Conservation (phyloP, 2,329 filamentous ascomycete genomes). For the Aspergillus transmontanensis region DNA sequence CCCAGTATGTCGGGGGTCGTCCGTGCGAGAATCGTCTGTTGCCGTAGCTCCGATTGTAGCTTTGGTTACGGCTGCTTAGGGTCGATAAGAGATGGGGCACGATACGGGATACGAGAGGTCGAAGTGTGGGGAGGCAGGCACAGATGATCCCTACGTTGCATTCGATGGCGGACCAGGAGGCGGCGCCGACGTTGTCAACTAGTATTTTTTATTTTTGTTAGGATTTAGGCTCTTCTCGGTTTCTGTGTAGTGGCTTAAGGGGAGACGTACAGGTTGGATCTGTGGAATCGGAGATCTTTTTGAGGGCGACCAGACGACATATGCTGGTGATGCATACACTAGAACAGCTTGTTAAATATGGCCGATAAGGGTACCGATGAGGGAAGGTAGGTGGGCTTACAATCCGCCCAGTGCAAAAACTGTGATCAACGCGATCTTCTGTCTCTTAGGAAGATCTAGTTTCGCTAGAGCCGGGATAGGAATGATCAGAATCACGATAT, state of each 20-base stretch:
- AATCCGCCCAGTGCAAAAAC: slow-evolving; percentile 47
- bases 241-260: neutral
- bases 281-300: slow-evolving; percentile 33
- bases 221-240: no score
- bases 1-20: slow-evolving; percentile 29
- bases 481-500: slow-evolving; percentile 47
- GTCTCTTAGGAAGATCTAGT: slow-evolving; percentile 45
- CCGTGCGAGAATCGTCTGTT: slow-evolving; percentile 18
- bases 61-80: slow-evolving; percentile 22
- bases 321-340: slow-evolving; percentile 41
- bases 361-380: neutral
- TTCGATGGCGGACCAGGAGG: slow-evolving; percentile 44
- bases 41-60: slow-evolving; percentile 17
- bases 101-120: slow-evolving; percentile 36
- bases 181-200: slow-evolving; percentile 40
- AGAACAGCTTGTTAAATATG: neutral
- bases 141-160: slow-evolving; percentile 45
- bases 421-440: slow-evolving; percentile 44
- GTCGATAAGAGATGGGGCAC: slow-evolving; percentile 34
- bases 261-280: slow-evolving; percentile 37
- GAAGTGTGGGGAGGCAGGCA: slow-evolving; percentile 44
- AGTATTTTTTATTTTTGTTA: no score
- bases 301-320: slow-evolving; percentile 35
- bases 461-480: slow-evolving; percentile 47
- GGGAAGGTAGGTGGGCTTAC: slow-evolving; percentile 19